Evolutionary conservation across 495 filamentous ascomycete genomes (phyloP).

Genomic region (Podospora pseudoanserina): DNA sequence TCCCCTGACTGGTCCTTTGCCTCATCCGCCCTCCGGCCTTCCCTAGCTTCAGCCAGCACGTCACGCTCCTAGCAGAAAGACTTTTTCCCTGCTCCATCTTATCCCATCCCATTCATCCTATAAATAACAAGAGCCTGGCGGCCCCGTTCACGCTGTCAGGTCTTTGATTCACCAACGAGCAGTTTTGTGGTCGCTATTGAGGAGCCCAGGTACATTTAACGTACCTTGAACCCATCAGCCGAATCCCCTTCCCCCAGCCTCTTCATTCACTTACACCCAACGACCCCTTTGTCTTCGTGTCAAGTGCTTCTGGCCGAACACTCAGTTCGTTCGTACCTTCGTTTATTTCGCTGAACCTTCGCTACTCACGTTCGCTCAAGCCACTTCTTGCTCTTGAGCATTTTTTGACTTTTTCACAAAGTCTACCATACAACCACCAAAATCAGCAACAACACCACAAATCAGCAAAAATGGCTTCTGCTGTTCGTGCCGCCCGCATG

Average conservation of each 20-base stretch:
- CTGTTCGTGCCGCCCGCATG: constrained; percentile 36
- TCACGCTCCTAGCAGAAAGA: not conserved
- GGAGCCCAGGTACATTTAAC: constrained; percentile 34
- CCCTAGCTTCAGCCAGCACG: constrained; percentile 7
- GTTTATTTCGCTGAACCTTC: not conserved
- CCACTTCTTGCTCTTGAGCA: not conserved
- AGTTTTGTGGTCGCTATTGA: constrained; percentile 42
- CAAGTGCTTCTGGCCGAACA: not conserved
- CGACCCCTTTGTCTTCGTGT: constrained; percentile 12
- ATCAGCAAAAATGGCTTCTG: constrained; percentile 38
- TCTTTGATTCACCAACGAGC: constrained; percentile 19
- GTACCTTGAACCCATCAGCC: constrained; percentile 27
- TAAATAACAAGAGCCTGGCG: constrained; percentile 32
- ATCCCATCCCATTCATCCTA: constrained; percentile 8
- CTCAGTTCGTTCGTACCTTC: constrained; percentile 11
- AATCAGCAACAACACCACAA: constrained; percentile 4
- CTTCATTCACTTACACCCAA: constrained; percentile 7
- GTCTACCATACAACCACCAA: not conserved
- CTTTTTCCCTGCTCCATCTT: not conserved
- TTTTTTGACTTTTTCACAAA: not conserved
- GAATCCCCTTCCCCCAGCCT: constrained; percentile 1
- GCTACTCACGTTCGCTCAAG: not conserved
- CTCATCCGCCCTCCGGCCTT: constrained; percentile 25
- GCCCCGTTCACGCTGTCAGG: constrained; percentile 20
- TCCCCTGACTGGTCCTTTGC: constrained; percentile 22